Conservation (phyloP, 176 grass and related monocot species). For the Oryza meridionalis region DNA sequence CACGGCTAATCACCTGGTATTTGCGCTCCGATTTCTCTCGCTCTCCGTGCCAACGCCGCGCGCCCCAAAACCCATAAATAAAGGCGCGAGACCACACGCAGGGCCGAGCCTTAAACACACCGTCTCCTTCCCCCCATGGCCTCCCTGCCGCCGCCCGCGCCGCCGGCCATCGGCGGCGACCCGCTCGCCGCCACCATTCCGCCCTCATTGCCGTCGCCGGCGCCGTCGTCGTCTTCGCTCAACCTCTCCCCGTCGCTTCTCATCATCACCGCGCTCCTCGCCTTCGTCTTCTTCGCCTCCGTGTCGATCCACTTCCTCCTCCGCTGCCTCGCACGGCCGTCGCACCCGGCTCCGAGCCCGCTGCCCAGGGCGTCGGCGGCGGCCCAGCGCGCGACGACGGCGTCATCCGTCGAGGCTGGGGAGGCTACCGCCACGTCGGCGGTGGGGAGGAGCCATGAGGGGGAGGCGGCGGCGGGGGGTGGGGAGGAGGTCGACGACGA, state of each 20-base stretch:
- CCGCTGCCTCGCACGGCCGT: conserved; percentile 55
- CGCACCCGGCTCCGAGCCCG: conserved; percentile 21
- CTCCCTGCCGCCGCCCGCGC: conserved; percentile 41
- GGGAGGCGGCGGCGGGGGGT: neutral
- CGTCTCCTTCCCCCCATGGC: conserved; percentile 28
- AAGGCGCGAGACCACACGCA: conserved; percentile 31
- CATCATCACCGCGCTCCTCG: conserved; percentile 71
- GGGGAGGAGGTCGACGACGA: conserved; percentile 46
- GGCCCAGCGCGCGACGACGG: conserved; percentile 1
- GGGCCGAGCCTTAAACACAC: conserved; percentile 37
- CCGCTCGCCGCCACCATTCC: conserved; percentile 55
- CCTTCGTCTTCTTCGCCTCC: conserved; percentile 71
- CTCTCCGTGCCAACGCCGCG: conserved; percentile 20
- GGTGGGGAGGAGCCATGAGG: neutral
- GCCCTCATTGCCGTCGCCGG: conserved; percentile 36
- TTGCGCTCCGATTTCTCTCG: neutral
- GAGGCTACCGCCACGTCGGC: neutral
- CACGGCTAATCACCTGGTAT: neutral
- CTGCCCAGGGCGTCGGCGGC: neutral
- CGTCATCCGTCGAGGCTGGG: neutral
- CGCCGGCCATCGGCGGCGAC: conserved; percentile 45
- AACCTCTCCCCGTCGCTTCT: conserved; percentile 69
- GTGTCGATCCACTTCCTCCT: conserved; percentile 84
- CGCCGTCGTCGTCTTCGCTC: conserved; percentile 43
- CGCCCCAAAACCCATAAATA: conserved; percentile 67